These are phyloP conservation scores for Trichoderma arundinaceum DNA, from an alignment of 2,329 filamentous ascomycete species.

Conservation along the genomic window DNA sequence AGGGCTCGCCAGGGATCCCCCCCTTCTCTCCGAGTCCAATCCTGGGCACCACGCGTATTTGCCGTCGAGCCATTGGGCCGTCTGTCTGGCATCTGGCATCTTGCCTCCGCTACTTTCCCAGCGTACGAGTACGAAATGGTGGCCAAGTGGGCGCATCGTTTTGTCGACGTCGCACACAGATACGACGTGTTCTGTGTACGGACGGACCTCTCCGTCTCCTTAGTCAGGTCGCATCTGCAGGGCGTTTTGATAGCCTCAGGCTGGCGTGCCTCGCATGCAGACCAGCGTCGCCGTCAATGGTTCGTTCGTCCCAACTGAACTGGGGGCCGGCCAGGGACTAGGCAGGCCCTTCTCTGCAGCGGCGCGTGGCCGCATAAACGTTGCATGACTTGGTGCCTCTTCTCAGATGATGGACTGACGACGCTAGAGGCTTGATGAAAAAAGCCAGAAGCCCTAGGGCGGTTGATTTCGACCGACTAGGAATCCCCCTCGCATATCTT, in stretches of 20 bases:
- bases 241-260: slow-evolving; percentile 1
- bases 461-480: too few relatives aligned
- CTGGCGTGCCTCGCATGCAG: too few relatives aligned
- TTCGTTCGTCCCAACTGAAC: not conserved
- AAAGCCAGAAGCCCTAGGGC: too few relatives aligned
- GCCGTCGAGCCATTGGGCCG: not conserved
- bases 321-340: not conserved
- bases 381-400: slow-evolving; percentile 1
- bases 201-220: not conserved
- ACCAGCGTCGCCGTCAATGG: not conserved
- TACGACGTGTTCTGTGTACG: too few relatives aligned
- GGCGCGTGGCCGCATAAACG: not conserved
- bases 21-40: not conserved
- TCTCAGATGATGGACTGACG: not conserved
- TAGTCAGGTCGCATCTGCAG: slow-evolving; percentile 13
- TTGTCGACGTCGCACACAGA: too few relatives aligned
- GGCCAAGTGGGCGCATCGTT: too few relatives aligned
- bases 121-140: slow-evolving; percentile 16
- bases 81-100: not conserved
- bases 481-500: too few relatives aligned
- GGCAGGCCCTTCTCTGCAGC: too few relatives aligned
- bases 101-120: not conserved
- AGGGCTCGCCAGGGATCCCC: slow-evolving; percentile 2
- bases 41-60: slow-evolving; percentile 16
- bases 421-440: not conserved